Evolutionary conservation across 1,284 basidiomycete genomes (phyloP).

Genomic region (Moniliella sp.): DNA sequence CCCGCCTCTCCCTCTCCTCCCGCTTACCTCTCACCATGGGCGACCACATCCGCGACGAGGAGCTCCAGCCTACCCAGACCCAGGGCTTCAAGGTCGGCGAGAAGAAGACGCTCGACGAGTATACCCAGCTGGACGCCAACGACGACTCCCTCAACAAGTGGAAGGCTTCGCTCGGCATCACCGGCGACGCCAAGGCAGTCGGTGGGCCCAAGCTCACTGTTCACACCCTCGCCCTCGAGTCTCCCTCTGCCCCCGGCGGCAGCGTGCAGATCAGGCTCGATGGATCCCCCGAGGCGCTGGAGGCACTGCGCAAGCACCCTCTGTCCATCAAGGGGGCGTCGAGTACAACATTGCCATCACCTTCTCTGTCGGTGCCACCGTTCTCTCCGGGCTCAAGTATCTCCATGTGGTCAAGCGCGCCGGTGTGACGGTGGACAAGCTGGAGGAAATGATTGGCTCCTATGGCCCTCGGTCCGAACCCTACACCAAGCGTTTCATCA

Average conservation of each 20-base stretch:
- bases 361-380: slow-evolving; percentile 61
- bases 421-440: slow-evolving; percentile 56
- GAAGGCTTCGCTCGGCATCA: slow-evolving; percentile 71
- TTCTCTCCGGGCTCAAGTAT: slow-evolving; percentile 65
- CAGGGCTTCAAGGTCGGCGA: slow-evolving; percentile 33
- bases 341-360: slow-evolving; percentile 57
- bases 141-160: slow-evolving; percentile 61
- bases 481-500: slow-evolving; percentile 35
- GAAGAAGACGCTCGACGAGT: slow-evolving; percentile 39
- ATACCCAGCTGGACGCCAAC: slow-evolving; percentile 49
- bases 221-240: slow-evolving; percentile 1
- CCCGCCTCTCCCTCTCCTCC: too few species aligned
- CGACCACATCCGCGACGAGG: slow-evolving; percentile 14
- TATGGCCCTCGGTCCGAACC: slow-evolving; percentile 41
- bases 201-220: not conserved
- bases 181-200: slow-evolving; percentile 35
- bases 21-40: too few species aligned
- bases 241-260: not conserved
- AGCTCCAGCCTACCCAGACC: slow-evolving; percentile 36
- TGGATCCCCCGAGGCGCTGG: slow-evolving; percentile 28
- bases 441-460: slow-evolving; percentile 74
- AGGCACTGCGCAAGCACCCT: slow-evolving; percentile 41
- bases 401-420: slow-evolving; percentile 53
- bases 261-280: slow-evolving; percentile 10
- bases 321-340: slow-evolving; percentile 41